Evolutionary conservation across 129 eudicot species (phyloP).

Genomic region (Logfia minima): DNA sequence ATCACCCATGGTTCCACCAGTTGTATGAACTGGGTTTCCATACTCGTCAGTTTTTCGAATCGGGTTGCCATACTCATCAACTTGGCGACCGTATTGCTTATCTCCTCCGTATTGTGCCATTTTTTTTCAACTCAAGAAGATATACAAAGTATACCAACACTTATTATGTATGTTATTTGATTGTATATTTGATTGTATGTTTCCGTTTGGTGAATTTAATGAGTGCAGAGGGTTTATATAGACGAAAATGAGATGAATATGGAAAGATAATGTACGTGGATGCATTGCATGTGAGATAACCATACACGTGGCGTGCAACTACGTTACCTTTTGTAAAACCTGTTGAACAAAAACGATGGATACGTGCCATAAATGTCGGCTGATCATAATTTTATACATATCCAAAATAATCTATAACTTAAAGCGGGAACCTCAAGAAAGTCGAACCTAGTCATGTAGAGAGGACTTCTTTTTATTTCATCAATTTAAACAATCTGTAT

Average conservation of each 20-base stretch:
- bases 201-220: not conserved
- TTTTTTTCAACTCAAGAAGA: not conserved
- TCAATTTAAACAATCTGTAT: too few relatives aligned
- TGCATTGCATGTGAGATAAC: constrained; percentile 26
- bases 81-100: constrained; percentile 29
- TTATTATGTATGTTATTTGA: too few relatives aligned
- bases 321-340: not conserved
- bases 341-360: too few relatives aligned
- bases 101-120: constrained; percentile 61
- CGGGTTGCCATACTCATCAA: constrained; percentile 60
- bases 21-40: constrained; percentile 57
- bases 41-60: constrained; percentile 56
- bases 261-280: constrained; percentile 21
- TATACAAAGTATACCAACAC: not conserved
- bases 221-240: constrained; percentile 17
- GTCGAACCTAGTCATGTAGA: too few relatives aligned
- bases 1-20: constrained; percentile 47
- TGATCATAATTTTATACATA: not conserved
- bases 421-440: too few relatives aligned
- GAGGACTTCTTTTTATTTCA: too few relatives aligned
- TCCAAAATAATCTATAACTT: too few relatives aligned
- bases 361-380: constrained; percentile 32
- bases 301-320: constrained; percentile 23
- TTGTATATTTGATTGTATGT: too few relatives aligned
- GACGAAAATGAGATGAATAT: not conserved